A percentile compares a stretch with the other conserved stretches of the same genome.
phyloP scores from a whole-genome alignment of 176 grass and related monocot species.

The Carex pumila region DNA sequence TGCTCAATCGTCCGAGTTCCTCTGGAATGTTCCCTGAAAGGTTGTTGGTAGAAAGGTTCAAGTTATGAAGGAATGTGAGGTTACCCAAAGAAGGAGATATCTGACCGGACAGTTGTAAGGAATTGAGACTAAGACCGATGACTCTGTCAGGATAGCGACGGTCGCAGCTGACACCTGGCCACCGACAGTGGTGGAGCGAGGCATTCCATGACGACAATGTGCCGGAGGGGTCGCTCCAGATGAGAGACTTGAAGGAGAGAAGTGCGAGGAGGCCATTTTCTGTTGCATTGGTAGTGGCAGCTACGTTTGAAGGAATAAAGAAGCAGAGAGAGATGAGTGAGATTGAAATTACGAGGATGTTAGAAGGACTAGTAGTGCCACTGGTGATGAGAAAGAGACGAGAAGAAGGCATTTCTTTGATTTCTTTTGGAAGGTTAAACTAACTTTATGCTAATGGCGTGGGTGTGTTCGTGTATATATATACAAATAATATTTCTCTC shows the following conservation, averaged over 20 bases:
- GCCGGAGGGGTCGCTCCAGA: not conserved
- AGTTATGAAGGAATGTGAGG: constrained; percentile 23
- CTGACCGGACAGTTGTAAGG: not conserved
- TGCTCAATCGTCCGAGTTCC: constrained; percentile 12
- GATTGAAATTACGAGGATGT: not conserved
- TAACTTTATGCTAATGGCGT: too few species aligned
- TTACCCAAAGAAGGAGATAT: constrained; percentile 34
- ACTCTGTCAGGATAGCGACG: constrained; percentile 25
- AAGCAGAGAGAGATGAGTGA: not conserved
- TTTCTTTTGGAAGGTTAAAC: too few species aligned
- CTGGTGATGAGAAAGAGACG: not conserved
- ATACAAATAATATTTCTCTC: too few species aligned
- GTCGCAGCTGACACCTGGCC: constrained; percentile 25
- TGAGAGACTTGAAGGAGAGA: constrained; percentile 31
- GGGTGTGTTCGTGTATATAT: not conserved
- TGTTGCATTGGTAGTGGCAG: not conserved
- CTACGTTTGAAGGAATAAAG: not conserved
- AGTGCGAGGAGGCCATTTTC: constrained; percentile 9
- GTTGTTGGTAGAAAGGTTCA: constrained; percentile 21
- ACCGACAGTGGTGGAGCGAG: constrained; percentile 22
- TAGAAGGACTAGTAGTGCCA: not conserved
- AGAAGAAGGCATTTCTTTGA: not conserved
- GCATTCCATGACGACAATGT: constrained; percentile 30
- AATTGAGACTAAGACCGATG: not conserved
- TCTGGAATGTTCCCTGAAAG: constrained; percentile 13